Evolutionary conservation across 371 early-diverging fungal genomes (phyloP).

Genomic region (Entomophthora muscae): DNA sequence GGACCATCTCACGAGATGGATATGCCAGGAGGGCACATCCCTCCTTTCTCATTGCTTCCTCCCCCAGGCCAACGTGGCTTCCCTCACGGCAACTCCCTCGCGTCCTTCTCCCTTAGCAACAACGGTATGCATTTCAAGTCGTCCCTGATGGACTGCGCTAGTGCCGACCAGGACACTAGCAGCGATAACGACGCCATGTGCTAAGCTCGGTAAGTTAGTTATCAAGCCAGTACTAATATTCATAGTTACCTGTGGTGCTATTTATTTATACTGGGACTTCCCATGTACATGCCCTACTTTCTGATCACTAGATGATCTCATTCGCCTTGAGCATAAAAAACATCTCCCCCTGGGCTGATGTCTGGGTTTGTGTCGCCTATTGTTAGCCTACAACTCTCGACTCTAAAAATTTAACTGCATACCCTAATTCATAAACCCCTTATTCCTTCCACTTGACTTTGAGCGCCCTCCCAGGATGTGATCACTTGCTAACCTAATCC

Average conservation of each 20-base stretch:
- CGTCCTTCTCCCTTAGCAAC: not conserved
- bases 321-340: not conserved
- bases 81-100: not conserved
- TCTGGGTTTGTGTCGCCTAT: too few relatives aligned
- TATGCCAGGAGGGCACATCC: not conserved
- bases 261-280: not conserved
- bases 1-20: constrained; percentile 9
- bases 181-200: constrained; percentile 3
- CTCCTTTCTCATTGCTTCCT: not conserved
- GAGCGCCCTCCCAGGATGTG: not conserved
- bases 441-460: not conserved
- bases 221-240: not conserved
- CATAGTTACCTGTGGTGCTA: not conserved
- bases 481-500: not conserved
- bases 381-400: not conserved
- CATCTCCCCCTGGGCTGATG: too few relatives aligned
- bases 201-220: not conserved
- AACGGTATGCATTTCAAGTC: not conserved
- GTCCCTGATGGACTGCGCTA: not conserved
- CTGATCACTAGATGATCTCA: not conserved
- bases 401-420: not conserved
- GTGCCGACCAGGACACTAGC: not conserved
- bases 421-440: not conserved
- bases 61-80: not conserved
- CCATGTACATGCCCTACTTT: not conserved